Evolutionary conservation across 371 early-diverging fungal species (phyloP).

Genomic region (Mortierella sp.): DNA sequence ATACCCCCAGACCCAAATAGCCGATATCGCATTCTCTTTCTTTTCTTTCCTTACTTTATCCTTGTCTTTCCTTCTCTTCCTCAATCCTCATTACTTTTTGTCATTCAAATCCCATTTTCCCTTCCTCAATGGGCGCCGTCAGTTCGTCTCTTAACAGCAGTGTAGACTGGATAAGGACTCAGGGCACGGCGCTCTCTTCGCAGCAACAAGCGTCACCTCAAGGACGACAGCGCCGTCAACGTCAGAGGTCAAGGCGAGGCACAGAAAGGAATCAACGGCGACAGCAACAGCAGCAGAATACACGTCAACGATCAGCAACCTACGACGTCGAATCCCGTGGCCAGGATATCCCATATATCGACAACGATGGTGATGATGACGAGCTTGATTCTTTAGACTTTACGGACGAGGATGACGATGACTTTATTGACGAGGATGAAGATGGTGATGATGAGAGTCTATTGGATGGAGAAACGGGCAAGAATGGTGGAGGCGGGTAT

Average conservation of each 20-base stretch:
- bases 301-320: no score
- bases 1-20: not conserved
- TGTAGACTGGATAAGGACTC: not conserved
- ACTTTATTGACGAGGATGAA: not conserved
- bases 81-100: not conserved
- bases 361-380: slow-evolving; percentile 11
- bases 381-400: slow-evolving; percentile 27
- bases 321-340: slow-evolving; percentile 12
- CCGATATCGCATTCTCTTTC: not conserved
- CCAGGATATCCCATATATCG: slow-evolving; percentile 11
- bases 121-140: slow-evolving; percentile 3
- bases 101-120: not conserved
- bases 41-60: not conserved
- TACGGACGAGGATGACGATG: slow-evolving; percentile 14
- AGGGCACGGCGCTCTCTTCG: not conserved
- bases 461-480: slow-evolving; percentile 8
- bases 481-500: slow-evolving; percentile 2
- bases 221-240: not conserved
- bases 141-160: slow-evolving; percentile 1
- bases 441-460: slow-evolving; percentile 29
- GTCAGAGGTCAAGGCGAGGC: not conserved
- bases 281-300: not conserved
- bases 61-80: not conserved
- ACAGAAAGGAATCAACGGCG: not conserved
- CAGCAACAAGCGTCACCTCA: not conserved